Percentiles rank a stretch among this genome's conserved stretches.
Conservation (phyloP, 768 basidiomycete genomes). For the Russula emetica region DNA sequence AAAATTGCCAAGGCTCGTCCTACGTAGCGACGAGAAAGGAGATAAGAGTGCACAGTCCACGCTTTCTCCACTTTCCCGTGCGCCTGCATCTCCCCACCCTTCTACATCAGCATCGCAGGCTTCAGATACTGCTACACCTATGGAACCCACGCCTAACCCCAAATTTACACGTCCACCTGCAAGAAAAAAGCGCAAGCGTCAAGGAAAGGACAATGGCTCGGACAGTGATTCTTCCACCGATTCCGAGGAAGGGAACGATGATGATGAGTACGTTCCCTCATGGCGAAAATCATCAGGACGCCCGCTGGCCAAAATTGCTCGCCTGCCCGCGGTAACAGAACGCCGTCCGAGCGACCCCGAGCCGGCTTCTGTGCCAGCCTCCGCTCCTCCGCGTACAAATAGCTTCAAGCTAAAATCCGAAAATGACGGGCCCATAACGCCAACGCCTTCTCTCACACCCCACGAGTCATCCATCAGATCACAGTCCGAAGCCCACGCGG, state of each 20-base stretch:
- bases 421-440: background rate
- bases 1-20: conserved; percentile 23
- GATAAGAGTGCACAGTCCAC: conserved; percentile 25
- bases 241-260: background rate
- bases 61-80: conserved; percentile 2
- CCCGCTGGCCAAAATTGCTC: conserved; percentile 3
- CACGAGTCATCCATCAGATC: background rate
- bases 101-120: too few relatives aligned
- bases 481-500: background rate
- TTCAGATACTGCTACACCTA: background rate
- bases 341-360: background rate
- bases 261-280: conserved; percentile 2
- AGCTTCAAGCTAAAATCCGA: background rate
- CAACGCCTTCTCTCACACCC: conserved; percentile 16
- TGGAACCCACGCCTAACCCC: background rate
- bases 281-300: background rate
- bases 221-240: background rate
- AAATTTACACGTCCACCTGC: background rate
- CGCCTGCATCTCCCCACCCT: background rate
- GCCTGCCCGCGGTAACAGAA: background rate
- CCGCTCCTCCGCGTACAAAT: background rate
- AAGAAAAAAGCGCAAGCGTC: conserved; percentile 16
- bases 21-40: conserved; percentile 27
- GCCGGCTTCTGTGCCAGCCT: background rate
- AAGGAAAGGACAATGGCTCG: background rate